Evolutionary conservation across 192 early-diverging fungal species (phyloP).

Genomic region (Pilobolus umbonatus): DNA sequence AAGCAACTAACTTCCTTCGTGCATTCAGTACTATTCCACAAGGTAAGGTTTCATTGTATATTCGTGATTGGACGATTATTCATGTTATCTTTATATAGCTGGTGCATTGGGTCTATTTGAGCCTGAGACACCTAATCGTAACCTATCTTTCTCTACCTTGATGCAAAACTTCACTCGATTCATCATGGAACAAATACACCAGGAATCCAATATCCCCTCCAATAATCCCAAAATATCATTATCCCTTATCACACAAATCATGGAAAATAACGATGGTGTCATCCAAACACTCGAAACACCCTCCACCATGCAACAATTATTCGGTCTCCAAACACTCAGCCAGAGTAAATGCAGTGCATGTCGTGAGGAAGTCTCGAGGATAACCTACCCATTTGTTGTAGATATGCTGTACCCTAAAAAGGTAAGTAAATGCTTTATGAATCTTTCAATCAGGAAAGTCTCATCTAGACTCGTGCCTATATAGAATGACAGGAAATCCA

Average conservation of each 20-base stretch:
- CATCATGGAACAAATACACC: constrained; percentile 84
- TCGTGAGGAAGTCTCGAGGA: constrained; percentile 48
- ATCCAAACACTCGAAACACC: constrained; percentile 20
- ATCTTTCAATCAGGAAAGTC: too few species aligned
- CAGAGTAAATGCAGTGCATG: constrained; percentile 68
- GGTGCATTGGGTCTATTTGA: constrained; percentile 84
- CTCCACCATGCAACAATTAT: constrained; percentile 62
- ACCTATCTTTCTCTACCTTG: constrained; percentile 61
- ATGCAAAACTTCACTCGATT: constrained; percentile 91
- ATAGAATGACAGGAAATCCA: constrained; percentile 22
- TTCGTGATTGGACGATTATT: too few species aligned
- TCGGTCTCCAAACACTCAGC: constrained; percentile 59
- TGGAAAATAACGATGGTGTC: constrained; percentile 3
- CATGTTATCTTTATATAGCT: constrained; percentile 40
- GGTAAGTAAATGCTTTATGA: constrained; percentile 33
- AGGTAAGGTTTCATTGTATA: constrained; percentile 54
- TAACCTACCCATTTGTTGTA: constrained; percentile 74
- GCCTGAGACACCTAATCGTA: constrained; percentile 61
- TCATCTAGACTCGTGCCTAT: background rate
- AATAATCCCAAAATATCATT: constrained; percentile 31
- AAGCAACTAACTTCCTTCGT: constrained; percentile 87
- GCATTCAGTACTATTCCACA: constrained; percentile 81
- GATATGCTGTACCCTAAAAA: constrained; percentile 78
- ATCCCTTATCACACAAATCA: constrained; percentile 5
- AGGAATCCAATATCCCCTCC: constrained; percentile 52